Percentiles rank a stretch among this genome's conserved stretches.
Evolutionary conservation across 2,329 filamentous ascomycete genomes (phyloP).

Genomic region (Polychaeton citri): DNA sequence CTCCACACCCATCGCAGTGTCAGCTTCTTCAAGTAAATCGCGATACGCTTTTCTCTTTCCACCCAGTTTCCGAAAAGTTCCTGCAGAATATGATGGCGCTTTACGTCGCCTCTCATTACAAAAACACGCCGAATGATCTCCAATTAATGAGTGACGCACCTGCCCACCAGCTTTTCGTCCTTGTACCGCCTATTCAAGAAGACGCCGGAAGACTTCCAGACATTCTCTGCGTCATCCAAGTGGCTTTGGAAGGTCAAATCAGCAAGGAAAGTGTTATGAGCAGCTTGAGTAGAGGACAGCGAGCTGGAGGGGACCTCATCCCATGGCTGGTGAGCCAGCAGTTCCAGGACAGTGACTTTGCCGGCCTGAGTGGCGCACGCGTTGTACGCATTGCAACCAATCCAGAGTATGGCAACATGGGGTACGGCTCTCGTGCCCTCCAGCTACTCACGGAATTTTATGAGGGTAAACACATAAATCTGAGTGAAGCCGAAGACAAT

Average conservation of each 20-base stretch:
- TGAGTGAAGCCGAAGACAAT: constrained; percentile 56
- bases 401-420: constrained; percentile 83
- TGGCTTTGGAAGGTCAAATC: constrained; percentile 88
- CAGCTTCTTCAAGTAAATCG: constrained; percentile 89
- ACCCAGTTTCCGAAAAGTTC: constrained; percentile 93
- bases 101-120: constrained; percentile 95
- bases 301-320: constrained; percentile 84
- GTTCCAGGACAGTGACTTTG: constrained; percentile 96
- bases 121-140: constrained; percentile 95
- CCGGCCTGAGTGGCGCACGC: constrained; percentile 78
- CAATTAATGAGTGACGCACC: constrained; percentile 97
- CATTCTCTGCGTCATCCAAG: constrained; percentile 86
- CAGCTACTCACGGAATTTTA: constrained; percentile 85
- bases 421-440: constrained; percentile 81
- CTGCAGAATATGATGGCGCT: constrained; percentile 96
- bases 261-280: constrained; percentile 86
- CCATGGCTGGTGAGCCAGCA: constrained; percentile 97
- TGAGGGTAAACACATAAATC: constrained; percentile 75
- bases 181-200: constrained; percentile 74
- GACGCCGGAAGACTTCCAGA: constrained; percentile 70
- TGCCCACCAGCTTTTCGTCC: constrained; percentile 88
- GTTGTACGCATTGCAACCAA: constrained; percentile 93
- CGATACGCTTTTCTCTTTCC: constrained; percentile 95
- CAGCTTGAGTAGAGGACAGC: constrained; percentile 74
- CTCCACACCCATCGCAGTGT: constrained; percentile 80